A percentile compares a stretch with the other conserved stretches of the same genome.
Conservation (phyloP, 345 rosid genomes). For the Erucastrum elatum region DNA sequence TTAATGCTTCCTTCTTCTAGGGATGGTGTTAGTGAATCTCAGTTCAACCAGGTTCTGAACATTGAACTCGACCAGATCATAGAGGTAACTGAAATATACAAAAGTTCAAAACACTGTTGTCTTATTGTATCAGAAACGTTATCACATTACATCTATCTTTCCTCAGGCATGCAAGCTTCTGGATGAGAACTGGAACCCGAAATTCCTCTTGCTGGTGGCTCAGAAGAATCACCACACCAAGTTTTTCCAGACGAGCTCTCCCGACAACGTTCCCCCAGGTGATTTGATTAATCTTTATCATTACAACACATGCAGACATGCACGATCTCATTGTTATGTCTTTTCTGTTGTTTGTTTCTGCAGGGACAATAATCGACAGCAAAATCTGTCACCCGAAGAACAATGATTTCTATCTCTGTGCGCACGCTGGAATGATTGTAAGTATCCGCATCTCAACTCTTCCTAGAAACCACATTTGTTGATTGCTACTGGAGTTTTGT, state of each 20-base stretch:
- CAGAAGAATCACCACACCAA: conserved; percentile 95
- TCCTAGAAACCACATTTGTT: neutral
- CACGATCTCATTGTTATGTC: neutral
- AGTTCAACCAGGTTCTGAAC: conserved; percentile 83
- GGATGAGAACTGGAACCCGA: conserved; percentile 62
- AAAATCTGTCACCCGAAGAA: conserved; percentile 41
- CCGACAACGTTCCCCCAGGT: conserved; percentile 95
- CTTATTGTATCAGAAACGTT: neutral
- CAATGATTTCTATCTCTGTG: conserved; percentile 41
- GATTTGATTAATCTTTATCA: conserved; percentile 4
- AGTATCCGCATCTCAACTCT: conserved; percentile 8
- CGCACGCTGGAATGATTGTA: conserved; percentile 45
- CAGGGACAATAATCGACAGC: conserved; percentile 41
- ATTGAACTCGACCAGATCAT: conserved; percentile 82
- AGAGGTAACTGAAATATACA: conserved; percentile 49
- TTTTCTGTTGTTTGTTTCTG: neutral
- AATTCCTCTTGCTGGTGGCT: conserved; percentile 76
- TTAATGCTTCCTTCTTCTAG: conserved; percentile 37
- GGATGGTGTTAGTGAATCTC: conserved; percentile 96
- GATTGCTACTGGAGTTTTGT: neutral
- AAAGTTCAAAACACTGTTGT: neutral
- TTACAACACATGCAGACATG: neutral
- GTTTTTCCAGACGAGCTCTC: conserved; percentile 58
- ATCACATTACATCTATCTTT: conserved; percentile 16
- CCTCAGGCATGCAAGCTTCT: conserved; percentile 74